phyloP scores from a whole-genome alignment of 495 filamentous ascomycete genomes.

The Penicillium atrosanguineum region DNA sequence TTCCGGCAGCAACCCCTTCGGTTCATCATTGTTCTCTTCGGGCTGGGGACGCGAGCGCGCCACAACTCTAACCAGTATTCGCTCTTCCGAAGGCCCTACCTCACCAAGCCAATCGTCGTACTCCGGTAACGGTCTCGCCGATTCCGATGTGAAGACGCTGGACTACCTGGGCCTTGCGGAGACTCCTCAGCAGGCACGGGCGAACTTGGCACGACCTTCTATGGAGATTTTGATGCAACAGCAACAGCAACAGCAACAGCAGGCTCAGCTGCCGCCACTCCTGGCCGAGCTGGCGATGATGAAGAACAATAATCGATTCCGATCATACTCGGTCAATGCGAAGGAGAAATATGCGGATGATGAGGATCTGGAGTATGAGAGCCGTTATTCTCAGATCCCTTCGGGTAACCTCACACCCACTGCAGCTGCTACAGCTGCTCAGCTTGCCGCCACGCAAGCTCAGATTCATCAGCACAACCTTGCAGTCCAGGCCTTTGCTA shows the following conservation, averaged over 20 bases:
- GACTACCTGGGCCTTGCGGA: conserved; percentile 95
- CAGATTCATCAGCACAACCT: conserved; percentile 92
- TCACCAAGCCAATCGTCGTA: conserved; percentile 89
- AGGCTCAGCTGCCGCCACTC: conserved; percentile 62
- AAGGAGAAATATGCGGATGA: conserved; percentile 96
- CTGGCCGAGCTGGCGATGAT: conserved; percentile 76
- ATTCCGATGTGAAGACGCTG: conserved; percentile 88
- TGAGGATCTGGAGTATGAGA: conserved; percentile 78
- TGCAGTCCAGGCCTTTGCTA: conserved; percentile 87
- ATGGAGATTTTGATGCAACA: conserved; percentile 49
- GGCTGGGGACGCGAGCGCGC: conserved; percentile 80
- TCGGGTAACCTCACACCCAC: conserved; percentile 70
- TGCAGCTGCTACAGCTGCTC: conserved; percentile 65
- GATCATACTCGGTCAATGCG: conserved; percentile 97
- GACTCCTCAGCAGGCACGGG: conserved; percentile 79
- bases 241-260: conserved; percentile 60
- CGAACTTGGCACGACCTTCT: conserved; percentile 60
- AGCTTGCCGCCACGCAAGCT: conserved; percentile 78
- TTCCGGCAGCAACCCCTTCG: conserved; percentile 69
- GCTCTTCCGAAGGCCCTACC: conserved; percentile 81
- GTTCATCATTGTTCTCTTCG: conserved; percentile 83
- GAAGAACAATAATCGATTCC: conserved; percentile 80
- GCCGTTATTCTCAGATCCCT: conserved; percentile 54
- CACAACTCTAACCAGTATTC: conserved; percentile 82
- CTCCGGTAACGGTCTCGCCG: conserved; percentile 80